Evolutionary conservation across 2,329 filamentous ascomycete species (phyloP).

Genomic region (Ophiocordyceps sinensis): DNA sequence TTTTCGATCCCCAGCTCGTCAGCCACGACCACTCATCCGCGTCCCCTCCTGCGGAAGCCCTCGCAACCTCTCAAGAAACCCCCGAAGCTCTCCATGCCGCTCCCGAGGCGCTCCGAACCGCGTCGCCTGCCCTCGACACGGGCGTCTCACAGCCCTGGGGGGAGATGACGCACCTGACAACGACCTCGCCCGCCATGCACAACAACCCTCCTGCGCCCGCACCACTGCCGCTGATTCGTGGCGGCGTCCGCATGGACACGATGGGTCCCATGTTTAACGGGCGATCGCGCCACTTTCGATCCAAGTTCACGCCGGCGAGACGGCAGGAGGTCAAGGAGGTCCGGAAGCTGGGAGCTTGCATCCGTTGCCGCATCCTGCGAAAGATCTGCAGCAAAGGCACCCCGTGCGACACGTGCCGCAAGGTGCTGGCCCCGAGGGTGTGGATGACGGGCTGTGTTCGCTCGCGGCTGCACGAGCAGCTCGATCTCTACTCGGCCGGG

Average conservation of each 20-base stretch:
- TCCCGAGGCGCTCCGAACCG: not conserved
- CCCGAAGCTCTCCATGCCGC: not conserved
- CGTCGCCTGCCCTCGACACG: not conserved
- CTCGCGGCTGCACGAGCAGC: conserved; percentile 44
- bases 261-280: conserved; percentile 27
- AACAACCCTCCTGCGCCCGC: conserved; percentile 11
- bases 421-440: conserved; percentile 47
- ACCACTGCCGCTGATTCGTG: conserved; percentile 21
- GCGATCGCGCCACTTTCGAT: conserved; percentile 37
- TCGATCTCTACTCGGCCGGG: conserved; percentile 49
- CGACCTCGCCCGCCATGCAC: conserved; percentile 15
- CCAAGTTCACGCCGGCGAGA: conserved; percentile 41
- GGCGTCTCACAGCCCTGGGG: conserved; percentile 32
- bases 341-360: conserved; percentile 50
- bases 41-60: conserved; percentile 12
- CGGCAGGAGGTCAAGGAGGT: conserved; percentile 52
- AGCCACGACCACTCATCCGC: conserved; percentile 15
- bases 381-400: conserved; percentile 52
- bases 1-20: conserved; percentile 37
- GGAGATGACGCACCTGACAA: conserved; percentile 34
- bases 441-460: conserved; percentile 51
- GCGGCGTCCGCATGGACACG: conserved; percentile 40
- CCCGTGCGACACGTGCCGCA: conserved; percentile 48
- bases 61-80: not conserved
- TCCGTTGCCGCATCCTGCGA: conserved; percentile 49